These are phyloP conservation scores for Aegilops speltoides DNA, from an alignment of 176 grass and related monocot genomes.

Conservation along the genomic window DNA sequence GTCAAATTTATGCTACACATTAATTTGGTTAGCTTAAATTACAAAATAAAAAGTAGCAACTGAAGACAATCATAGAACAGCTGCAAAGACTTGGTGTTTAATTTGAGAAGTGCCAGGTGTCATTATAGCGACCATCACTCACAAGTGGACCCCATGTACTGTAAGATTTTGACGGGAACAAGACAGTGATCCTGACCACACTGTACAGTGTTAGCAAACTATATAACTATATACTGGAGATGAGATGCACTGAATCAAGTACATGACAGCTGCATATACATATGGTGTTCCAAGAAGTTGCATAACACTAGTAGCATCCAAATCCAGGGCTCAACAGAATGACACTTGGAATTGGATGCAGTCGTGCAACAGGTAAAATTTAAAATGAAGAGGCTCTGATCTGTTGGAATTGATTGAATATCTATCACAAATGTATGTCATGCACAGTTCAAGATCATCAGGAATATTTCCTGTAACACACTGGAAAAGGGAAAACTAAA, in stretches of 20 bases:
- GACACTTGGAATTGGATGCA: background rate
- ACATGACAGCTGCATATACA: background rate
- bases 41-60: conserved; percentile 11
- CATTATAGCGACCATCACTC: background rate
- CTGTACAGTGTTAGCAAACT: background rate
- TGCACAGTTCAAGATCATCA: background rate
- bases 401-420: conserved; percentile 13
- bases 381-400: conserved; percentile 16
- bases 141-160: background rate
- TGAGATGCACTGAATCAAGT: background rate
- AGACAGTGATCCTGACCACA: background rate
- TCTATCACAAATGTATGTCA: conserved; percentile 10
- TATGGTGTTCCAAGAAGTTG: background rate
- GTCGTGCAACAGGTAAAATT: background rate
- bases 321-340: conserved; percentile 21
- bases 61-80: conserved; percentile 10
- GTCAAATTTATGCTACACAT: conserved; percentile 13
- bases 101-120: conserved; percentile 5
- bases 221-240: background rate
- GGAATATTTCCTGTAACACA: conserved; percentile 16
- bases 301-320: conserved; percentile 15
- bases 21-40: conserved; percentile 7
- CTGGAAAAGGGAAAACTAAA: conserved; percentile 1
- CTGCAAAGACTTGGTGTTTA: background rate
- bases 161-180: conserved; percentile 12